Evolutionary conservation across 805 yeast genomes (phyloP).

Genomic region (Tetrapisispora arboricola): DNA sequence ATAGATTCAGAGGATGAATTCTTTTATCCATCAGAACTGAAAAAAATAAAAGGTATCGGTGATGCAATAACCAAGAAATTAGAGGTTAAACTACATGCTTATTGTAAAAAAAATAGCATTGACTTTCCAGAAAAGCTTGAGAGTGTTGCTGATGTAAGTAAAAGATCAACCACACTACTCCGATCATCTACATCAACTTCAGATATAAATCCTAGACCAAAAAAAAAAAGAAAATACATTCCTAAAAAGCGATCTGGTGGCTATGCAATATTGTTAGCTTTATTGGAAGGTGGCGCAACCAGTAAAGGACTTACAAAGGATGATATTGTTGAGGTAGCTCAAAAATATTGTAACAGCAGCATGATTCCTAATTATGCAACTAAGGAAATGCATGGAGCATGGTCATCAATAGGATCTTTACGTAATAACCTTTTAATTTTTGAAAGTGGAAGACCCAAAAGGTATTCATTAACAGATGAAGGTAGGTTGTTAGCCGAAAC

Average conservation of each 20-base stretch:
- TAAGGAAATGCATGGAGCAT: constrained; percentile 59
- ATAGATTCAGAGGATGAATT: constrained; percentile 36
- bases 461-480: constrained; percentile 56
- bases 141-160: constrained; percentile 3
- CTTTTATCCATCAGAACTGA: constrained; percentile 47
- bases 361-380: constrained; percentile 52
- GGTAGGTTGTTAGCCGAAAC: constrained; percentile 56
- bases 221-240: constrained; percentile 38
- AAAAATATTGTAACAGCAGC: constrained; percentile 46
- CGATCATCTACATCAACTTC: constrained; percentile 5
- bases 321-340: constrained; percentile 45
- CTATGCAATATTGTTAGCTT: constrained; percentile 63
- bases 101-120: constrained; percentile 49
- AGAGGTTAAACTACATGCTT: constrained; percentile 34
- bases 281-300: constrained; percentile 39
- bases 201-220: background rate
- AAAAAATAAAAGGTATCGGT: constrained; percentile 59
- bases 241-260: constrained; percentile 77
- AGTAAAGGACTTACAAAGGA: constrained; percentile 54
- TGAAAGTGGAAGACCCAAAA: constrained; percentile 45
- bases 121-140: constrained; percentile 12
- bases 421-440: constrained; percentile 48
- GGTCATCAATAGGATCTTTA: constrained; percentile 61
- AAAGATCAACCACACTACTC: constrained; percentile 12
- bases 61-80: constrained; percentile 50